Conservation (phyloP, 2,329 filamentous ascomycete genomes). For the Alternaria sp. region DNA sequence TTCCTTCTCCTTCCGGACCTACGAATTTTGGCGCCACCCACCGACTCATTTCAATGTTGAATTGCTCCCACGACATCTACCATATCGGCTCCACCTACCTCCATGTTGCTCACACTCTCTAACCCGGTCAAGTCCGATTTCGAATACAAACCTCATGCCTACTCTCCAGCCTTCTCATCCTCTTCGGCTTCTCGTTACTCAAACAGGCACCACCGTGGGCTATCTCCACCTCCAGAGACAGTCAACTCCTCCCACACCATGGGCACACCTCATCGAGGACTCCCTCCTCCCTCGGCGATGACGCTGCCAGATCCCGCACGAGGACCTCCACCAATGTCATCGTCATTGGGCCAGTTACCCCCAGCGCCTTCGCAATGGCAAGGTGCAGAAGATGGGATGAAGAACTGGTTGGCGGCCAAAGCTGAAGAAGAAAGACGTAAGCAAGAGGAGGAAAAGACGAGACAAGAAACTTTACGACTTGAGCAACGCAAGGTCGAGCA, state of each 20-base stretch:
- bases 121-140: conserved; percentile 56
- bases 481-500: conserved; percentile 61
- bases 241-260: conserved; percentile 53
- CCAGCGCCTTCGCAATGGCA: conserved; percentile 57
- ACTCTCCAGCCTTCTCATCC: conserved; percentile 51
- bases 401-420: conserved; percentile 59
- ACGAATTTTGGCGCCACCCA: conserved; percentile 35
- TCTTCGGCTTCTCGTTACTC: conserved; percentile 48
- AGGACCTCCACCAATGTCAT: conserved; percentile 43
- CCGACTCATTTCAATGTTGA: conserved; percentile 46
- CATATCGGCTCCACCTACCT: conserved; percentile 28
- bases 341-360: conserved; percentile 51
- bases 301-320: conserved; percentile 56
- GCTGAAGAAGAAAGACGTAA: conserved; percentile 61
- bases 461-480: conserved; percentile 56
- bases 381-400: conserved; percentile 59
- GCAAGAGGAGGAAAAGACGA: conserved; percentile 61
- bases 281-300: conserved; percentile 62
- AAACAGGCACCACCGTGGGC: conserved; percentile 50
- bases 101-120: conserved; percentile 60
- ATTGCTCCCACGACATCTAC: conserved; percentile 22
- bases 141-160: conserved; percentile 58
- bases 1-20: conserved; percentile 43
- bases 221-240: conserved; percentile 49
- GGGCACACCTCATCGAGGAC: conserved; percentile 59